Evolutionary conservation across 306 rosid genomes (phyloP), one percentile per base, ranked within the genome.

Genomic region (Begonia peltatifolia): DNA sequence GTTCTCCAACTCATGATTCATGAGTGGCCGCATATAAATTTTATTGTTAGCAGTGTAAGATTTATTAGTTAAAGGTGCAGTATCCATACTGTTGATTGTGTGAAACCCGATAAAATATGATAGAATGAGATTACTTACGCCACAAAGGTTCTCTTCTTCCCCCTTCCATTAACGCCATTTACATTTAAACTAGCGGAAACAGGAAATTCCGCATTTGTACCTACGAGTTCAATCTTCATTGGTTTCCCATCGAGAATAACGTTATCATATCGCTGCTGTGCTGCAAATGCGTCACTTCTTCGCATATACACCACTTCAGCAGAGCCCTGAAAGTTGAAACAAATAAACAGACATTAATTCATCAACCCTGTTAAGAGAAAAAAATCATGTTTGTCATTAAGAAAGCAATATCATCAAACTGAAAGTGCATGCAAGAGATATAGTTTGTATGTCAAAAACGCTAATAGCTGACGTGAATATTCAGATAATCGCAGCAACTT

Each of bases 201-300:
- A 23, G 99, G 92, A 61, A 81, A 57, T 43, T 68, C 92, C 5
- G 77, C 42, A 67, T 69, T 76, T 43, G 81, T 42, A 53, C 99
- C 99, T 48, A 90, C 83, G 52, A 90, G 60, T 75, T 90, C 94
- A 49, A 90, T 76, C 79, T 87, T 90, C 94, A 90, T 90, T 50
- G 94, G 99, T 73, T 67, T 90, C 50, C 99, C 94, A 63, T 90
- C 99, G 74, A 90, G 65, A 42, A 83, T 74, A 3, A 90, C 99
- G 76, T 83, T 75, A 72, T 90, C 81, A 46, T 90, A 90, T 36
- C 94, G 80, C 65, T 81, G 83, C 53, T 83, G 74, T 50, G 99
- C 99, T 50, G 94, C 88, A 77, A 90, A 90, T 42, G 95, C 99
- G 58, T 86, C 95, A 81, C 95, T 83, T 77, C 99, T 71, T 64